Evolutionary conservation across 352 stramenopile species (phyloP), one percentile per base, ranked within the genome.

Genomic region (Phytopythium montanum): DNA sequence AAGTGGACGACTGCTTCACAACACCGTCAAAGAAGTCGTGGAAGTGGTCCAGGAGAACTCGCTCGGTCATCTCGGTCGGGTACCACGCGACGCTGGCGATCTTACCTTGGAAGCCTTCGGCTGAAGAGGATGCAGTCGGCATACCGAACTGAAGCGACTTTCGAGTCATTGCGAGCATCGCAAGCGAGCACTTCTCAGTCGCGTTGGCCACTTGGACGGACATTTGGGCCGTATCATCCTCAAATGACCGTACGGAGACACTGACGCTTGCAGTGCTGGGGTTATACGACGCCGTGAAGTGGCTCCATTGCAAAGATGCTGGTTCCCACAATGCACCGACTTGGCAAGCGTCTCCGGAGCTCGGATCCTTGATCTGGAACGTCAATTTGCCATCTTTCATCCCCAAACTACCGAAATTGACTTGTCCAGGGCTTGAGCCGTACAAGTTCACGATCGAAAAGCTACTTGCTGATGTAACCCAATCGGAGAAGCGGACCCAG

Each of bases 41-140:
- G 50, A 83, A 91, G 45, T 93, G 84, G 29, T 93, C 81, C 6
- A 90, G 57, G 0, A 77, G 63, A 52, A 86, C 77, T 1, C 56
- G 64, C 5, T 45, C 53, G 0, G 59, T 65, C 4, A 91, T 60
- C 3, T 69, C 69, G 13, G 59, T 63, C 14, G 76, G 61, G 46
- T 88, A 93, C 77, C 74, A 91, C 8, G 79, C 77, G 7, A 82
- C 77, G 54, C 61, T 79, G 0, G 81, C 66, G 6, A 86, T 25
- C 2, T 58, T 54, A 0, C 81, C 81, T 2, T 70, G 29, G 53
- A 88, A 78, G 0, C 81, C 76, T 53, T n/a, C 44, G 4, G 28
- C 13, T 0, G 25, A 56, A 6, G 38, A 31, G 28, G n/a, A 4
- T 4, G 14, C 45, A 18, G 62, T 29, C 29, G 63, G 70, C 2